These are phyloP conservation scores for Penicillium alfredii DNA, from an alignment of 495 filamentous ascomycete genomes.

Conservation along the genomic window DNA sequence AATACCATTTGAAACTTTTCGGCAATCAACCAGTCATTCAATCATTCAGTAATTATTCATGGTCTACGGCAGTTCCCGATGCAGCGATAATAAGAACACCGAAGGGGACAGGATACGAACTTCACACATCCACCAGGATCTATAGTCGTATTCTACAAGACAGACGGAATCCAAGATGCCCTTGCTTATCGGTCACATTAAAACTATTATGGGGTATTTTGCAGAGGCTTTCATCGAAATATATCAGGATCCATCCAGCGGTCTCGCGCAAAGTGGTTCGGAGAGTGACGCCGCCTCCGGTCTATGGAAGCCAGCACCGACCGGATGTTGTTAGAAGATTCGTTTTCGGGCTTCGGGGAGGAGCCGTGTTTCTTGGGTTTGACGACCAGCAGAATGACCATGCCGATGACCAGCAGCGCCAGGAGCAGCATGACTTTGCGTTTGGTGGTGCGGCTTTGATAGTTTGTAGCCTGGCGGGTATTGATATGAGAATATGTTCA, in stretches of 20 bases:
- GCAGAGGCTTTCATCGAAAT: conserved; percentile 36
- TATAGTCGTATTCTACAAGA: too few species aligned
- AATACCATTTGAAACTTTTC: conserved; percentile 1
- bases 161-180: too few species aligned
- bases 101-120: too few species aligned
- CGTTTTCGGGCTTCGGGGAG: conserved; percentile 19
- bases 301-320: conserved; percentile 18
- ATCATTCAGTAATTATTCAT: too few species aligned
- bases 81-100: too few species aligned
- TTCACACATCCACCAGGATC: too few species aligned
- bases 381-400: conserved; percentile 79
- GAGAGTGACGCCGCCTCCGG: conserved; percentile 20
- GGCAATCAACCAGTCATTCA: too few species aligned
- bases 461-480: conserved; percentile 57
- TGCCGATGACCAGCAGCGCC: conserved; percentile 71
- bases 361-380: conserved; percentile 61
- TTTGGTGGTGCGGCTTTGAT: conserved; percentile 83
- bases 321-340: conserved; percentile 24
- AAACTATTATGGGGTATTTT: too few species aligned
- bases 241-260: conserved; percentile 40
- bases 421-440: conserved; percentile 85
- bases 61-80: too few species aligned
- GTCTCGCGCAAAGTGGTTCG: conserved; percentile 23
- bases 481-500: not conserved
- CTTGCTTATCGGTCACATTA: conserved; percentile 12